Conservation (phyloP, 805 yeast species). For the Cyberlindnera saturnus region DNA sequence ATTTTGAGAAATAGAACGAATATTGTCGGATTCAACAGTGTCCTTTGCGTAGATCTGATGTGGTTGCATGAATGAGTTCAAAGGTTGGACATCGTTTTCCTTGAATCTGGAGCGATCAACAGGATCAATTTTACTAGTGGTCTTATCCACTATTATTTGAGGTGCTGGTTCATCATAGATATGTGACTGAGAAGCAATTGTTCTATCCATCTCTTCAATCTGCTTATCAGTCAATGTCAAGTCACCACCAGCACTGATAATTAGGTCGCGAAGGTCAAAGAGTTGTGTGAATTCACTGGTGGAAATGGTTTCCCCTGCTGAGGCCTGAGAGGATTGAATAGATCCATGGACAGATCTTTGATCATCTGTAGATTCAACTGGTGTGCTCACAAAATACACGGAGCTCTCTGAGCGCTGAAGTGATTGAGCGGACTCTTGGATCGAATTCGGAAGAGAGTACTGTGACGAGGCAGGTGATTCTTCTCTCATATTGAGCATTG, state of each 20-base stretch:
- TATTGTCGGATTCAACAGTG: slow-evolving; percentile 15
- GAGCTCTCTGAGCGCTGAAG: not conserved
- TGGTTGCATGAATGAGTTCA: slow-evolving; percentile 15
- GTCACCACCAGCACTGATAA: slow-evolving; percentile 12
- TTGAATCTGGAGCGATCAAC: no score
- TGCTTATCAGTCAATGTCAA: slow-evolving; percentile 4
- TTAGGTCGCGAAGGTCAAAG: slow-evolving; percentile 14
- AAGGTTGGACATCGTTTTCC: slow-evolving; percentile 1
- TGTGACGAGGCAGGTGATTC: not conserved
- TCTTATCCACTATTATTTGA: not conserved
- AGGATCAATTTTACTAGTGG: not conserved
- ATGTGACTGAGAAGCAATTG: slow-evolving; percentile 13
- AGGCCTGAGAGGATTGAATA: not conserved
- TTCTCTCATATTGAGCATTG: no score
- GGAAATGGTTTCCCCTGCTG: not conserved
- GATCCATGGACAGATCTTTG: slow-evolving; percentile 9
- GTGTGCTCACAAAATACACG: not conserved
- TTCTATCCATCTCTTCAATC: slow-evolving; percentile 8
- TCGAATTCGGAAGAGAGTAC: not conserved
- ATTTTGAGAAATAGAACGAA: slow-evolving; percentile 7
- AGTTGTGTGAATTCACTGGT: slow-evolving; percentile 12
- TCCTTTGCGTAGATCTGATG: slow-evolving; percentile 13
- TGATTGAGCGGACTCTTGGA: not conserved
- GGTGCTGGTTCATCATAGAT: slow-evolving; percentile 8
- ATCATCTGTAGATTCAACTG: not conserved